Evolutionary conservation across 2,329 filamentous ascomycete species (phyloP).

Genomic region (Cercospora zeina): DNA sequence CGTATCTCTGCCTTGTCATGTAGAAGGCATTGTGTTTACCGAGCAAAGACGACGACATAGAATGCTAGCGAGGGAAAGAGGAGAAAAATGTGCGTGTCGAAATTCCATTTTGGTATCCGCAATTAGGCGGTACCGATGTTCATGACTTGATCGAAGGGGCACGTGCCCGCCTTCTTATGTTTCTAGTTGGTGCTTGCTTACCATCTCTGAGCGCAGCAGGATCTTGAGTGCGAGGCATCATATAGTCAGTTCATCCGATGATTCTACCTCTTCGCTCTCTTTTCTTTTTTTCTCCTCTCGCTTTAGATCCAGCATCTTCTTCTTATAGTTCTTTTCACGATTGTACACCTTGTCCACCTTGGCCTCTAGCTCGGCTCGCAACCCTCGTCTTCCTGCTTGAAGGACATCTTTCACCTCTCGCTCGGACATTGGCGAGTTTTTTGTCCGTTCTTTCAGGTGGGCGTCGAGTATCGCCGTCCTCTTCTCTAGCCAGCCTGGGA

Average conservation of each 20-base stretch:
- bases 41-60: too few relatives aligned
- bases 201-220: background rate
- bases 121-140: background rate
- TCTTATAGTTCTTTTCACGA: conserved; percentile 5
- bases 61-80: too few relatives aligned
- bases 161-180: background rate
- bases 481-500: conserved; percentile 21
- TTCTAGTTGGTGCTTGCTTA: background rate
- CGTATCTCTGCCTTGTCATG: too few relatives aligned
- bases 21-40: background rate
- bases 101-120: background rate
- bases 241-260: background rate
- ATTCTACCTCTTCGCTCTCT: background rate
- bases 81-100: too few relatives aligned
- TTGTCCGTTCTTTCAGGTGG: conserved; percentile 10
- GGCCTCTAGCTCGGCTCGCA: conserved; percentile 13
- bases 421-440: background rate
- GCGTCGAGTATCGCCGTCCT: conserved; percentile 14
- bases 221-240: background rate
- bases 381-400: background rate
- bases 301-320: background rate
- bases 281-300: conserved; percentile 7
- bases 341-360: conserved; percentile 16
- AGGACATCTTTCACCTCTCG: conserved; percentile 2
- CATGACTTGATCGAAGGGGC: background rate